These are phyloP conservation scores for Rhododendron molle DNA, from an alignment of 148 eudicot species.

Conservation along the genomic window DNA sequence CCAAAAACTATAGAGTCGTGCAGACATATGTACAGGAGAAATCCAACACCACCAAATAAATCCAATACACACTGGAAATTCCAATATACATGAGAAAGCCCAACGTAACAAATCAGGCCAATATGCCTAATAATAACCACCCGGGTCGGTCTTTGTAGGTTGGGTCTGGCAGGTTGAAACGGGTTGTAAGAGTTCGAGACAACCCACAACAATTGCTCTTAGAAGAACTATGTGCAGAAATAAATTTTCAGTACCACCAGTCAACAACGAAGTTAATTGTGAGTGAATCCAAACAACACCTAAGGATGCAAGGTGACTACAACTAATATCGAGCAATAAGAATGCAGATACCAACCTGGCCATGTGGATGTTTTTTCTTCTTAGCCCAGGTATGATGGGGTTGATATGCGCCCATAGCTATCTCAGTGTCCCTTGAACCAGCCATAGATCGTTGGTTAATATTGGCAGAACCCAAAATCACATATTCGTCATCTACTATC, in stretches of 20 bases:
- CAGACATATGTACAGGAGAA: background rate
- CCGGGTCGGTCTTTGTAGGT: background rate
- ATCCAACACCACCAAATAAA: background rate
- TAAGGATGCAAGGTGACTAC: background rate
- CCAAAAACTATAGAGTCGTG: background rate
- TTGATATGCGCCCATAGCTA: conserved; percentile 58
- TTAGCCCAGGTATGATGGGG: conserved; percentile 46
- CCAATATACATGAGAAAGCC: background rate
- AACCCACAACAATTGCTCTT: background rate
- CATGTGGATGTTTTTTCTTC: conserved; percentile 35
- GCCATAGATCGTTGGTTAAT: conserved; percentile 53
- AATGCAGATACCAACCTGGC: conserved; percentile 34
- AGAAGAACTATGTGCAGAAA: background rate
- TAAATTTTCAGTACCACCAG: background rate
- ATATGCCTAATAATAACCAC: background rate
- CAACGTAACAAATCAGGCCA: background rate
- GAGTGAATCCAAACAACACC: background rate
- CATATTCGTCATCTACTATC: conserved; percentile 54
- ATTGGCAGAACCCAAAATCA: conserved; percentile 54
- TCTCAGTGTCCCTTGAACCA: conserved; percentile 56
- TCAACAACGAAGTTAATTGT: background rate
- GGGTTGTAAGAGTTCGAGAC: background rate
- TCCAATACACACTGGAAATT: background rate
- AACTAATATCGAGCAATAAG: background rate
- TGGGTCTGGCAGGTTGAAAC: background rate